These are phyloP conservation scores for Myrica gale DNA, from an alignment of 306 rosid species.

Conservation along the genomic window DNA sequence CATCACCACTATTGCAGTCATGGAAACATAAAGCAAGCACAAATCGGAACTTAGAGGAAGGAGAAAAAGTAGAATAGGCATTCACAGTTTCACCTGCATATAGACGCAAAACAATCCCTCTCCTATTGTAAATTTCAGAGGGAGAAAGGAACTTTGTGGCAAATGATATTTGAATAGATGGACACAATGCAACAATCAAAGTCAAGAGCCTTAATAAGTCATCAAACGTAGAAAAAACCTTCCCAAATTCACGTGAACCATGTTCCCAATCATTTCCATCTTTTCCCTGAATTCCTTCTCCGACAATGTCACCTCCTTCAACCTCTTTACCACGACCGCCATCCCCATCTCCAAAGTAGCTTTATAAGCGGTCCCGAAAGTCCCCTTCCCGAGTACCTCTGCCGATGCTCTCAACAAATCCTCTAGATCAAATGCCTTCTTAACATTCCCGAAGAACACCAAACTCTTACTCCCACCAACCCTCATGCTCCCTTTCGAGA, in stretches of 20 bases:
- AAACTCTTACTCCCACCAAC: conserved; percentile 41
- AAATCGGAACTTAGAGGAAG: background rate
- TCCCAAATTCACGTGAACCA: conserved; percentile 62
- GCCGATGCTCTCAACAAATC: conserved; percentile 89
- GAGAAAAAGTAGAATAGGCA: background rate
- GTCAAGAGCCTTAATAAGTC: background rate
- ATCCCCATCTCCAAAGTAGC: conserved; percentile 65
- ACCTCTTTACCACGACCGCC: conserved; percentile 75
- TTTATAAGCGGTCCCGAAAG: conserved; percentile 87
- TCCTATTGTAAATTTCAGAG: background rate
- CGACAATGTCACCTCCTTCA: conserved; percentile 66
- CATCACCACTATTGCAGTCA: conserved; percentile 11
- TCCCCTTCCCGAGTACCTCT: conserved; percentile 89
- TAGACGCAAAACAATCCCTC: no score
- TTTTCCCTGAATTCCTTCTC: conserved; percentile 70
- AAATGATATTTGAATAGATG: background rate
- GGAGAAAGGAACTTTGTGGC: conserved; percentile 5
- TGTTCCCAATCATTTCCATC: conserved; percentile 62
- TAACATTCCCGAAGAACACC: conserved; percentile 63
- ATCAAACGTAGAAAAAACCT: background rate
- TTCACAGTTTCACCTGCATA: background rate
- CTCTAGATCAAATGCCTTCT: conserved; percentile 68
- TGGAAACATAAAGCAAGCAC: conserved; percentile 8
- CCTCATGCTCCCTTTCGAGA: conserved; percentile 29
- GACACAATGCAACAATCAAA: background rate